Conservation (phyloP, 2,329 filamentous ascomycete species). For the Phyllachora maydis region DNA sequence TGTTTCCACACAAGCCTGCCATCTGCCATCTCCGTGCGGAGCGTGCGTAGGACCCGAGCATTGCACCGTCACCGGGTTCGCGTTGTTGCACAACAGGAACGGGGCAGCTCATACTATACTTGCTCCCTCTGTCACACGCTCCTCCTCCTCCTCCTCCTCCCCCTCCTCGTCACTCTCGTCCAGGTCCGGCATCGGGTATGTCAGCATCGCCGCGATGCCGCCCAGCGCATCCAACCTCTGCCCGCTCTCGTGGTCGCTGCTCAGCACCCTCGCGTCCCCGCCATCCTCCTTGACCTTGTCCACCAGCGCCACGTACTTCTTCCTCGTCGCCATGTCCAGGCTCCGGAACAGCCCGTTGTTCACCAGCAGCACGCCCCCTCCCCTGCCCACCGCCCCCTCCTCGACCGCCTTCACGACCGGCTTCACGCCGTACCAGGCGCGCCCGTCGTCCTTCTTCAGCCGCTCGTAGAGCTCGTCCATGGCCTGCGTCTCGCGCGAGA, state of each 20-base stretch:
- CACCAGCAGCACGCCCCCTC: slow-evolving; percentile 68
- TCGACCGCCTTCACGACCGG: slow-evolving; percentile 70
- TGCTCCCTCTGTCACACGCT: no score
- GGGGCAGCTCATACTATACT: slow-evolving; percentile 12
- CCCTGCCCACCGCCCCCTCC: slow-evolving; percentile 72
- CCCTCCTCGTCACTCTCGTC: slow-evolving; percentile 44
- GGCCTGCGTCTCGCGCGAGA: slow-evolving; percentile 59
- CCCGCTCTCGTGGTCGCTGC: slow-evolving; percentile 86
- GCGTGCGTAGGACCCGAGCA: no score
- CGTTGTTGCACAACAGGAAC: no score
- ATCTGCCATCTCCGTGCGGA: no score
- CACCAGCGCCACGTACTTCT: slow-evolving; percentile 66
- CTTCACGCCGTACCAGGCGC: slow-evolving; percentile 73
- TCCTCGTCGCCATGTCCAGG: slow-evolving; percentile 54
- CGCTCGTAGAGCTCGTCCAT: slow-evolving; percentile 72
- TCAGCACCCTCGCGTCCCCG: slow-evolving; percentile 74
- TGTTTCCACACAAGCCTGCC: no score
- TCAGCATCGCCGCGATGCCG: slow-evolving; percentile 75
- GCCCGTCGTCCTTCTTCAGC: slow-evolving; percentile 65
- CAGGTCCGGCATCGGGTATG: slow-evolving; percentile 67
- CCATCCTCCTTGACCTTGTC: slow-evolving; percentile 76
- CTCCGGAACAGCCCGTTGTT: slow-evolving; percentile 77
- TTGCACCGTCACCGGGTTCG: no score
- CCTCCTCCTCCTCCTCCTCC: slow-evolving; percentile 11
- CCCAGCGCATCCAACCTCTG: slow-evolving; percentile 66